Conservation (phyloP, 345 rosid genomes). For the Lepidium didymum region DNA sequence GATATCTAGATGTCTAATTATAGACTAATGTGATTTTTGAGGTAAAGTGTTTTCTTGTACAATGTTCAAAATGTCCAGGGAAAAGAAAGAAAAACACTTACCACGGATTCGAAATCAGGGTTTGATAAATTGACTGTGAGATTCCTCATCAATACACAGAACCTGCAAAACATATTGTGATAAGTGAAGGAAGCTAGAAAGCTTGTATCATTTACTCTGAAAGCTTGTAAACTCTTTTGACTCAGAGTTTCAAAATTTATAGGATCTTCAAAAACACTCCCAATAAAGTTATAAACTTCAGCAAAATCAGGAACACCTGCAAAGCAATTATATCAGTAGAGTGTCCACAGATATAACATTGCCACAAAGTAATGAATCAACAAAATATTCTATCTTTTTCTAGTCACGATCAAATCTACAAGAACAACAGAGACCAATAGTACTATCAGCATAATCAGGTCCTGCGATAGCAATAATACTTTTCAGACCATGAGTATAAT, state of each 20-base stretch:
- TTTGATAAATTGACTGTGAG: slow-evolving; percentile 22
- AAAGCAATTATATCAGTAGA: not conserved
- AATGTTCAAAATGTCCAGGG: not conserved
- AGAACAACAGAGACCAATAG: slow-evolving; percentile 5
- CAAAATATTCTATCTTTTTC: slow-evolving; percentile 97
- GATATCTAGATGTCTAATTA: not conserved
- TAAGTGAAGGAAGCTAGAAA: not conserved
- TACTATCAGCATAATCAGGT: not conserved
- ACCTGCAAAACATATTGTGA: slow-evolving; percentile 46
- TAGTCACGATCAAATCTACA: slow-evolving; percentile 99
- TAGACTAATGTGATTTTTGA: not conserved
- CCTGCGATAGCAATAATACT: not conserved
- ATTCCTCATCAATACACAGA: slow-evolving; percentile 78
- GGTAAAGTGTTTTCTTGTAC: not conserved
- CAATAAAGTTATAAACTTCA: slow-evolving; percentile 87
- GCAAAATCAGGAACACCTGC: slow-evolving; percentile 83
- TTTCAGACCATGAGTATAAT: too few species aligned
- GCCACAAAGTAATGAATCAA: slow-evolving; percentile 43
- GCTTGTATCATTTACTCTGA: not conserved
- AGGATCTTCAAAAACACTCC: slow-evolving; percentile 94
- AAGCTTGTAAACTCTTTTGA: not conserved
- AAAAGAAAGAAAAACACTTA: not conserved
- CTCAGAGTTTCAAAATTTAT: slow-evolving; percentile 90
- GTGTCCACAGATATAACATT: not conserved
- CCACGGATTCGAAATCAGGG: slow-evolving; percentile 78